Conservation (phyloP, 148 eudicot genomes). For the Fagopyrum esculentum region DNA sequence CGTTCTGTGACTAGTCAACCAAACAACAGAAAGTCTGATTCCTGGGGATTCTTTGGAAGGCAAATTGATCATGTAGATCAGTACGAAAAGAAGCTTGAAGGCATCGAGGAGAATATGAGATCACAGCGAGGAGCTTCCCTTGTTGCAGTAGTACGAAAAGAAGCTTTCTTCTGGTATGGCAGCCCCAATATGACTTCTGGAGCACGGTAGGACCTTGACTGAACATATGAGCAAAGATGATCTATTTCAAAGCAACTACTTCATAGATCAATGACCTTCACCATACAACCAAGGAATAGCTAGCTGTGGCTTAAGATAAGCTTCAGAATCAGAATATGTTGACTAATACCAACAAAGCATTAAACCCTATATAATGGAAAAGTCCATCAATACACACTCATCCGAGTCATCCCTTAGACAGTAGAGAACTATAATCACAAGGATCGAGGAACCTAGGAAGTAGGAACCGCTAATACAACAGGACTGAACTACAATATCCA, state of each 20-base stretch:
- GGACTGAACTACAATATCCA: neutral
- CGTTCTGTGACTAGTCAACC: slow-evolving; percentile 32
- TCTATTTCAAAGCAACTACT: slow-evolving; percentile 98
- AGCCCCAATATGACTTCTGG: slow-evolving; percentile 94
- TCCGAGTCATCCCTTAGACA: neutral
- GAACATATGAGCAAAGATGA: slow-evolving; percentile 93
- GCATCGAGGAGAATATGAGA: slow-evolving; percentile 50
- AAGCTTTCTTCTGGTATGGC: slow-evolving; percentile 66
- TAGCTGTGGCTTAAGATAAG: neutral
- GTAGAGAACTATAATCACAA: neutral
- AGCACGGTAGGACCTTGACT: slow-evolving; percentile 91
- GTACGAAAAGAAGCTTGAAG: slow-evolving; percentile 62
- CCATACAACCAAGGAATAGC: slow-evolving; percentile 5
- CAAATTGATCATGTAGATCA: slow-evolving; percentile 41
- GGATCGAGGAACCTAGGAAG: neutral
- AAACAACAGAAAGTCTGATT: neutral
- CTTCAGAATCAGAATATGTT: neutral
- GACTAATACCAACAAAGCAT: neutral
- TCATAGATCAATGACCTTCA: slow-evolving; percentile 95
- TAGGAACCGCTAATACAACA: neutral
- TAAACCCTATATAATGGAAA: neutral
- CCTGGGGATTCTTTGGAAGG: slow-evolving; percentile 35
- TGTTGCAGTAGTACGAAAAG: neutral
- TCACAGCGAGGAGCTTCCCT: slow-evolving; percentile 44
- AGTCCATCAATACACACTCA: neutral